Percentiles rank a stretch among this genome's conserved stretches.
Evolutionary conservation across 2,329 filamentous ascomycete genomes (phyloP).

Genomic region (Fusarium ambrosium): DNA sequence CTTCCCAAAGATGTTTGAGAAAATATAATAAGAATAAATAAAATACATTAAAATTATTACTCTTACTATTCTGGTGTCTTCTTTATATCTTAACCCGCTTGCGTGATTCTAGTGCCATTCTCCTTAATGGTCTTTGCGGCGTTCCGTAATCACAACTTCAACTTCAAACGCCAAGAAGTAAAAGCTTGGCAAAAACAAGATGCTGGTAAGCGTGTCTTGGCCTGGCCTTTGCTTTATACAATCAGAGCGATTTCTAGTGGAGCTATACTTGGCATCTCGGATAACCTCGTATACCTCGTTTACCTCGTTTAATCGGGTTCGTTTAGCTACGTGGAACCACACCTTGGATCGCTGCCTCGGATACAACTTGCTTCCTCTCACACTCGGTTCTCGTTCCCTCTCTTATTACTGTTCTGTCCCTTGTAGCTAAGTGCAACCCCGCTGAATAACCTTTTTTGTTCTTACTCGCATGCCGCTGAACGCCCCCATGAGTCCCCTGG

Average conservation of each 20-base stretch:
- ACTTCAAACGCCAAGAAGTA: not conserved
- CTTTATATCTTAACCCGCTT: no score
- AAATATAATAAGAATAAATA: no score
- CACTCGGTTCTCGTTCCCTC: not conserved
- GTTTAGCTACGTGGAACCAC: not conserved
- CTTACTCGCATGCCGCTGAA: not conserved
- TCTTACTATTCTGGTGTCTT: no score
- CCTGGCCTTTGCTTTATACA: not conserved
- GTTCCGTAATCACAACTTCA: not conserved
- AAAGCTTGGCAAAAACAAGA: not conserved
- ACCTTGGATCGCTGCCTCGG: not conserved
- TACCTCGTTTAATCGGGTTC: not conserved
- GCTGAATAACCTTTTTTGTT: not conserved
- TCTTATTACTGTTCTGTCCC: not conserved
- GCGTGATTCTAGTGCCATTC: no score
- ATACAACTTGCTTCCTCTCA: not conserved
- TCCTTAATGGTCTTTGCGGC: not conserved
- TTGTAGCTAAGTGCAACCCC: not conserved
- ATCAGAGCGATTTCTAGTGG: not conserved
- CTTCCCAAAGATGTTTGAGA: no score
- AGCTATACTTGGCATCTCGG: not conserved
- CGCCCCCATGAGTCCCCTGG: not conserved
- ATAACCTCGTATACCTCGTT: not conserved
- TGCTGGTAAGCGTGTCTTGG: not conserved
- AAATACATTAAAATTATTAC: no score